A percentile compares a stretch with the other conserved stretches of the same genome.
These are phyloP conservation scores for Tolypocladium guangdongense DNA, from an alignment of 2,329 filamentous ascomycete species.

Conservation along the genomic window DNA sequence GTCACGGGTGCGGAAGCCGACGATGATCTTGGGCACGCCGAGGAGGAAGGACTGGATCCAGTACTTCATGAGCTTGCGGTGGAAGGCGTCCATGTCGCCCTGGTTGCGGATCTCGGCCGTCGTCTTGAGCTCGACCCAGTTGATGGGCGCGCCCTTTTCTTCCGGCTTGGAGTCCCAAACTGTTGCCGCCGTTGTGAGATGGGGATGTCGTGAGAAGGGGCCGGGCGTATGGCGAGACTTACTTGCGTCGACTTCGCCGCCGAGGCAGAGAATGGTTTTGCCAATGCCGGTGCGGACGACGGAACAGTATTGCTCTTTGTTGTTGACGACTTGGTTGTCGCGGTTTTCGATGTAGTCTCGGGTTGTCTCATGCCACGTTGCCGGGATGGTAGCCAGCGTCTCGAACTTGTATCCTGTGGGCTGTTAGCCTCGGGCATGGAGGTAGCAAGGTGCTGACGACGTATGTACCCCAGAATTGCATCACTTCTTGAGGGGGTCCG, in stretches of 20 bases:
- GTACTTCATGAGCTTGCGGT: conserved; percentile 86
- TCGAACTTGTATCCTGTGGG: conserved; percentile 88
- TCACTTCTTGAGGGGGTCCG: conserved; percentile 57
- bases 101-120: conserved; percentile 59
- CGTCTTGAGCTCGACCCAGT: conserved; percentile 95
- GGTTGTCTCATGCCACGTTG: conserved; percentile 60
- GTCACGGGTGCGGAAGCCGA: conserved; percentile 68
- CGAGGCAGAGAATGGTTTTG: conserved; percentile 61
- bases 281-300: conserved; percentile 84
- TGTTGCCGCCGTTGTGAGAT: conserved; percentile 14
- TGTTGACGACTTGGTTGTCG: conserved; percentile 63
- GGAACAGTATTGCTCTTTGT: conserved; percentile 91
- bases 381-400: conserved; percentile 64
- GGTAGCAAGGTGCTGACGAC: neutral
- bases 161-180: conserved; percentile 77
- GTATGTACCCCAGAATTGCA: conserved; percentile 78
- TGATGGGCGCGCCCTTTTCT: conserved; percentile 54
- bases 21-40: conserved; percentile 81
- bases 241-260: conserved; percentile 89
- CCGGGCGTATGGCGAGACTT: conserved; percentile 10
- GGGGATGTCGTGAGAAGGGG: neutral
- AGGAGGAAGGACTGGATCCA: conserved; percentile 96
- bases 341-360: conserved; percentile 72
- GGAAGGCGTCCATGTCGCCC: conserved; percentile 63
- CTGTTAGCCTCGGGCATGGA: neutral